A percentile compares a stretch with the other conserved stretches of the same genome.
Evolutionary conservation across 2,329 filamentous ascomycete genomes (phyloP).

Genomic region (Xylaria arbuscula): DNA sequence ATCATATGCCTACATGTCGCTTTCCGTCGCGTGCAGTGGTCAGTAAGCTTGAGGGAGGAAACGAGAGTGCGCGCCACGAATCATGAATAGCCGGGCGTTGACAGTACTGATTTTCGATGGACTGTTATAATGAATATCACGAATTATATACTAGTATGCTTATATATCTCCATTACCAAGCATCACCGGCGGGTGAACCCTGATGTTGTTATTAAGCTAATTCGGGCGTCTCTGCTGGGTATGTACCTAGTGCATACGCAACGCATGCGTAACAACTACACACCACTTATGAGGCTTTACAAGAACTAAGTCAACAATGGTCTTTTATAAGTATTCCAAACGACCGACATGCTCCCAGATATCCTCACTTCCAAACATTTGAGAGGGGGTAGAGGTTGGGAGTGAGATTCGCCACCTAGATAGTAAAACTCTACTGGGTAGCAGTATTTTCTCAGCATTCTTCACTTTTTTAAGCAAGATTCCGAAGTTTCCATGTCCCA

Average conservation of each 20-base stretch:
- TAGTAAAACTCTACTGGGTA: background rate
- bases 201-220: no score
- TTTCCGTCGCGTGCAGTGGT: background rate
- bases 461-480: background rate
- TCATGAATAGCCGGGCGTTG: background rate
- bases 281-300: no score
- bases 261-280: no score
- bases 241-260: no score
- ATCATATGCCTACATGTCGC: background rate
- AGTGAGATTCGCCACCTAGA: no score
- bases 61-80: background rate
- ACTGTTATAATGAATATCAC: background rate
- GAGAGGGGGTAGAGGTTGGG: no score
- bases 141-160: background rate
- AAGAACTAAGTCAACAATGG: no score
- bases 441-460: background rate
- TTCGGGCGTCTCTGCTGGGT: no score
- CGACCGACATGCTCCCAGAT: no score
- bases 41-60: slow-evolving; percentile 6
- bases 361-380: no score
- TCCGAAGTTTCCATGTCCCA: slow-evolving; percentile 2
- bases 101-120: background rate
- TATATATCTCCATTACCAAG: background rate
- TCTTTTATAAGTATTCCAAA: no score
- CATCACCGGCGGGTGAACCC: background rate